Conservation (phyloP, 2,329 filamentous ascomycete genomes). For the Penicillium aurantiogriseum region DNA sequence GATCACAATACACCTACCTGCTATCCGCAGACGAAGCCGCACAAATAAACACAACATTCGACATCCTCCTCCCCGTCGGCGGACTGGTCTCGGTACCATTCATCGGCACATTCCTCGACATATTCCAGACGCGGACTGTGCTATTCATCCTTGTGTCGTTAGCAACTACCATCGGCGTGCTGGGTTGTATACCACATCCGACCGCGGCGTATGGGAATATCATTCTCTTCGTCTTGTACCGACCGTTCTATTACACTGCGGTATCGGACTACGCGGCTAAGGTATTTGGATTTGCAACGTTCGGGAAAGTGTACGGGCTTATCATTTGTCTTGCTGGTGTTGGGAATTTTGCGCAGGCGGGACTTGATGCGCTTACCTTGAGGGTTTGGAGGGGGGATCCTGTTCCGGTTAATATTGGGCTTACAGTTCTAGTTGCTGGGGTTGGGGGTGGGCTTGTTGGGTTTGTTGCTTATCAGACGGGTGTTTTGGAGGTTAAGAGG, state of each 20-base stretch:
- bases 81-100: slow-evolving; percentile 84
- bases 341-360: slow-evolving; percentile 80
- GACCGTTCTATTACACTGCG: slow-evolving; percentile 84
- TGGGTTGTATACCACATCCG: slow-evolving; percentile 72
- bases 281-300: slow-evolving; percentile 88
- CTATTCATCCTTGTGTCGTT: slow-evolving; percentile 67
- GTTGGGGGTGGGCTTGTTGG: slow-evolving; percentile 65
- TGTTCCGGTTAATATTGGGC: slow-evolving; percentile 69
- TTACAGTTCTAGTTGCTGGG: slow-evolving; percentile 61
- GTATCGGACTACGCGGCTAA: slow-evolving; percentile 87
- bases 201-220: slow-evolving; percentile 72
- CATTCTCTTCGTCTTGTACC: slow-evolving; percentile 75
- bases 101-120: slow-evolving; percentile 77
- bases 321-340: slow-evolving; percentile 84
- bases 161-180: slow-evolving; percentile 71
- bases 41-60: slow-evolving; percentile 79
- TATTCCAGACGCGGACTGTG: slow-evolving; percentile 68
- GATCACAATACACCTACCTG: slow-evolving; percentile 75
- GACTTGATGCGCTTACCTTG: slow-evolving; percentile 75
- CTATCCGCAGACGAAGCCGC: slow-evolving; percentile 62
- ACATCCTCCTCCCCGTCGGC: slow-evolving; percentile 77
- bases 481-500: slow-evolving; percentile 19
- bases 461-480: slow-evolving; percentile 60
- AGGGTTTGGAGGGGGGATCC: slow-evolving; percentile 69
- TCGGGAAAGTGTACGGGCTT: slow-evolving; percentile 89